Base-by-base conservation (phyloP, 345 rosid genomes). In the Populus euphratica region DNA sequence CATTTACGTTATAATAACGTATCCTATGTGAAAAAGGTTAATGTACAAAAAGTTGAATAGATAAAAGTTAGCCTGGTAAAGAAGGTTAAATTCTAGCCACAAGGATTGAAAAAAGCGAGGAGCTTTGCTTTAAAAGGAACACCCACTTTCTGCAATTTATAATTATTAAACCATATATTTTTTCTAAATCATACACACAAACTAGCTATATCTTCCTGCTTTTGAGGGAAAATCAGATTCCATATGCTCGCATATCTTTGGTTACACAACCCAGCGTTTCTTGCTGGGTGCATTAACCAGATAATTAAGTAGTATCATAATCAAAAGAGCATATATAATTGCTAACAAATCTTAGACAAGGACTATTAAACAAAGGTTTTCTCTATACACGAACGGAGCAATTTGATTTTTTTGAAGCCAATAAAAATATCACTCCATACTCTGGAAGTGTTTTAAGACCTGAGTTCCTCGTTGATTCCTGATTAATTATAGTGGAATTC, bases 101-200 rank as follows among this genome's bases (percentile, higher is more conserved):
- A 59, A 66, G 27, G 41, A 73, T 70, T 65, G 79, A 72, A 81
- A 84, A 86, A 86, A 75, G 86, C 9, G 75, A 74, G 68, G 52
- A 65, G 73, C 86, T 80, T 86, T 83, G 83, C 87, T 72, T 91
- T 86, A 87, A 91, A 91, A 88, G 94, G 88, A 84, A 84, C 89
- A 86, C 91, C 88, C 90, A 87, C 94, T 91, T 91, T 91, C 91
- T 87, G 90, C 90, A 83, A 79, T 83, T 79, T 83, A 73, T 81
- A 79, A 9, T 50, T n/a, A 70, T 65, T 64, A 73, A 80, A 80
- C 61, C 69, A 14, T 76, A 43, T 75, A 25, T 73, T 84, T 85
- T 33, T 84, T 68, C 54, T 74, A 79, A 79, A 54, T 77, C 84
- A 86, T 82, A 79, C 84, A 73, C 83, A 29, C 61, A 31, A 82